Conservation (phyloP, 805 yeast species). For the Saturnispora quitensis region DNA sequence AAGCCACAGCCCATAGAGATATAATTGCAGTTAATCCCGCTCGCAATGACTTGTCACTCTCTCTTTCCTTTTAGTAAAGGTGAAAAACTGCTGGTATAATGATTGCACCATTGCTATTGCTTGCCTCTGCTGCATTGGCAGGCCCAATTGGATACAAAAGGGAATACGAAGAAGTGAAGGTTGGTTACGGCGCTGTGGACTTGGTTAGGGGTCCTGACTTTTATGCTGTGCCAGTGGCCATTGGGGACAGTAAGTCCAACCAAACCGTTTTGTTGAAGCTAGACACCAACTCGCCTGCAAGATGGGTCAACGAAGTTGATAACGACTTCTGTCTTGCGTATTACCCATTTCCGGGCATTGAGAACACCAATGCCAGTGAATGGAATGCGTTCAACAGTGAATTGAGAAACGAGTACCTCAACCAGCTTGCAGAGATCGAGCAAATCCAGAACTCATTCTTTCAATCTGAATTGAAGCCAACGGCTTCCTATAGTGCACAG, state of each 20-base stretch:
- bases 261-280: slow-evolving; percentile 43
- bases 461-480: not conserved
- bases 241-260: slow-evolving; percentile 55
- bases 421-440: slow-evolving; percentile 7
- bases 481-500: not conserved
- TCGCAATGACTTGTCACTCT: not conserved
- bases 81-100: not conserved
- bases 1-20: not conserved
- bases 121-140: not conserved
- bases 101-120: not conserved
- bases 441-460: not conserved
- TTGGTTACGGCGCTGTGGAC: not conserved
- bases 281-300: slow-evolving; percentile 61
- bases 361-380: slow-evolving; percentile 1
- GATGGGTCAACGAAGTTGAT: slow-evolving; percentile 40
- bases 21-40: not conserved
- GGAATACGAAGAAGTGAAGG: not conserved
- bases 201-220: slow-evolving; percentile 7
- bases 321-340: slow-evolving; percentile 12
- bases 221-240: slow-evolving; percentile 31
- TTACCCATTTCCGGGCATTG: slow-evolving; percentile 5
- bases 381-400: slow-evolving; percentile 5
- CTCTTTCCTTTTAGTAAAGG: not conserved
- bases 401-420: not conserved
- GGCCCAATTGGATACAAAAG: not conserved